These are phyloP conservation scores for Amanita polypyramis DNA, from an alignment of 768 basidiomycete genomes.

Conservation along the genomic window DNA sequence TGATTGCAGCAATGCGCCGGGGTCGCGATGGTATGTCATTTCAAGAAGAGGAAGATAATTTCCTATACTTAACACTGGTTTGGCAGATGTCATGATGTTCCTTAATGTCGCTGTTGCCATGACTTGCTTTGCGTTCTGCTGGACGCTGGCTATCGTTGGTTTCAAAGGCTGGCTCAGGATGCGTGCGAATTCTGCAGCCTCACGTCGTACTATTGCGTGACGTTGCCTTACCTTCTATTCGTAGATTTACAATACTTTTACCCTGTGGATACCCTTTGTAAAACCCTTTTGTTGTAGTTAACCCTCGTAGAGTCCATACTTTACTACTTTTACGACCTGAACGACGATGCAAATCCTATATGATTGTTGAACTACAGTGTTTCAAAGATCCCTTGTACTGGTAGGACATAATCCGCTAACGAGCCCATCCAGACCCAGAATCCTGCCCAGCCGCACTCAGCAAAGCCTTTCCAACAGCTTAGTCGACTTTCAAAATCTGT, in stretches of 20 bases:
- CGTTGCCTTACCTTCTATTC: not conserved
- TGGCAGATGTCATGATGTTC: conserved; percentile 81
- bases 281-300: not conserved
- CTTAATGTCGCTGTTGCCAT: conserved; percentile 76
- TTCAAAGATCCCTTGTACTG: not conserved
- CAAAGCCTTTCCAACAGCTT: conserved; percentile 89
- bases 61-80: conserved; percentile 1
- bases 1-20: conserved; percentile 83
- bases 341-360: not conserved
- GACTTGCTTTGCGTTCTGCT: conserved; percentile 80
- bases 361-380: not conserved
- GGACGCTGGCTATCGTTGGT: conserved; percentile 64
- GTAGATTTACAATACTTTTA: not conserved
- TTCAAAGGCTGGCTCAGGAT: conserved; percentile 76
- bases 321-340: not conserved
- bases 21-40: conserved; percentile 64
- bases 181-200: conserved; percentile 18
- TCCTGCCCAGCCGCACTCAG: conserved; percentile 80
- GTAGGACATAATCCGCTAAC: conserved; percentile 49
- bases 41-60: not conserved
- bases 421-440: conserved; percentile 84
- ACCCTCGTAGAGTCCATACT: not conserved
- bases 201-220: conserved; percentile 7
- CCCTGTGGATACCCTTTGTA: not conserved
- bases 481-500: conserved; percentile 68